Evolutionary conservation across 2,329 filamentous ascomycete species (phyloP), one percentile per base, ranked within the genome.

Genomic region (Trichophyton simii): DNA sequence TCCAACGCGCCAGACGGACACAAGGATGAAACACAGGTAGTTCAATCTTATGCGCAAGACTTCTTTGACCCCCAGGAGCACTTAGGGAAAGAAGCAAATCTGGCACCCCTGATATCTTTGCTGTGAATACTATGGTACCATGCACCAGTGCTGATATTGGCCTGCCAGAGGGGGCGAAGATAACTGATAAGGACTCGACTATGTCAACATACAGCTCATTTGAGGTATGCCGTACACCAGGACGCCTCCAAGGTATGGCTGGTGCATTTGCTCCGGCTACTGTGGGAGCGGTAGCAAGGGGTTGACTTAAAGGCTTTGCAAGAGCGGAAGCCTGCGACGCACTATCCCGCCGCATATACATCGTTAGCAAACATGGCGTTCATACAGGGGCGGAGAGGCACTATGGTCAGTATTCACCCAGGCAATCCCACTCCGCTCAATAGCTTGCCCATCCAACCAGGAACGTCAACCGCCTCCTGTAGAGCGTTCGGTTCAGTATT

Each of bases 151-250:
- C 92, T 6, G 89, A 86, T 22, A 99, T 80, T 0, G 92, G 87
- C 13, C 91, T 82, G 3, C 94, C 94, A 0, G 91, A 96, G 0
- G 94, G 94, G 0, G 94, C 91, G 48, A 97, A 82, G 0, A 88
- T 96, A 46, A 96, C 89, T 0, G 86, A 84, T 0, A 99, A 79
- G 1, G 89, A 90, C 77, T 99, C 94, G 64, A 99, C 85, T 11
- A 99, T 85, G 72, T 99, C 94, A 62, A 96, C 92, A 72, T 97
- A 97, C 67, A 99, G 81, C 74, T 99, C 94, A 74, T 97, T 99
- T 61, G 89, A 95, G 3, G 92, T 97, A 73, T 99, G 94, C 15
- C 91, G 83, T 60, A 99, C 94, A 69, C 96, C 96, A 44, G 89
- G 85, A 63, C 91, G 82, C 64, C 94, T 84, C 94, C 94, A 99